Percentiles rank a stretch among this genome's conserved stretches.
Conservation (phyloP, 1,284 basidiomycete genomes). For the Clitocybe nebularis region DNA sequence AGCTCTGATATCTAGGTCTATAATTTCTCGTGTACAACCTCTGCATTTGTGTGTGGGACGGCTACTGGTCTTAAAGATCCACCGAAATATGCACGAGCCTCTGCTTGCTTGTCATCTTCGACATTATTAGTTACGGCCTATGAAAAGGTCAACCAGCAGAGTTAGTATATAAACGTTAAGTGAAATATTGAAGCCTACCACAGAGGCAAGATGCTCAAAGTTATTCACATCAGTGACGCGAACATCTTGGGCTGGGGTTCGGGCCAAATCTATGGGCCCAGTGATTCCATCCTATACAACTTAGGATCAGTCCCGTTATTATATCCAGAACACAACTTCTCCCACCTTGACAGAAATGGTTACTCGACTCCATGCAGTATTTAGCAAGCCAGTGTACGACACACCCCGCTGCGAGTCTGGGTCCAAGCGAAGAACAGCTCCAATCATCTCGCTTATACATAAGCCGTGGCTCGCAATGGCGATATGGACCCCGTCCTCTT, state of each 20-base stretch:
- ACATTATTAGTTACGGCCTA: background rate
- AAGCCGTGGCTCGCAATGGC: constrained; percentile 73
- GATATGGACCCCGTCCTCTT: constrained; percentile 32
- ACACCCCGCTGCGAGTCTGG: constrained; percentile 28
- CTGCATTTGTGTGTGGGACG: background rate
- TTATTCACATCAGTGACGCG: background rate
- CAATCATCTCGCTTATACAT: constrained; percentile 61
- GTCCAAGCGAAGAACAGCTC: constrained; percentile 47
- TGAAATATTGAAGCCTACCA: background rate
- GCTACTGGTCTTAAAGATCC: background rate
- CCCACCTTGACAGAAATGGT: constrained; percentile 43
- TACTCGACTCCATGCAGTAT: constrained; percentile 65
- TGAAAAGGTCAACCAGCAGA: background rate
- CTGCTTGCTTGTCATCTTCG: background rate
- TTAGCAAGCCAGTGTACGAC: constrained; percentile 49
- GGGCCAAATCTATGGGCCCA: constrained; percentile 1
- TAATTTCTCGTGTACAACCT: background rate
- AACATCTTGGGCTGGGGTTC: background rate
- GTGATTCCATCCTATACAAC: background rate
- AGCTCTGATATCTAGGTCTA: too few species aligned
- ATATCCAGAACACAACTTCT: background rate
- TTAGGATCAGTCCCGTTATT: background rate
- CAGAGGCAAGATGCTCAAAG: background rate
- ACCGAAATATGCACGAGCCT: background rate
- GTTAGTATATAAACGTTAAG: too few species aligned